Evolutionary conservation across 2,329 filamentous ascomycete species (phyloP), one percentile per base, ranked within the genome.

Genomic region (Penicillium fuscoglaucum): DNA sequence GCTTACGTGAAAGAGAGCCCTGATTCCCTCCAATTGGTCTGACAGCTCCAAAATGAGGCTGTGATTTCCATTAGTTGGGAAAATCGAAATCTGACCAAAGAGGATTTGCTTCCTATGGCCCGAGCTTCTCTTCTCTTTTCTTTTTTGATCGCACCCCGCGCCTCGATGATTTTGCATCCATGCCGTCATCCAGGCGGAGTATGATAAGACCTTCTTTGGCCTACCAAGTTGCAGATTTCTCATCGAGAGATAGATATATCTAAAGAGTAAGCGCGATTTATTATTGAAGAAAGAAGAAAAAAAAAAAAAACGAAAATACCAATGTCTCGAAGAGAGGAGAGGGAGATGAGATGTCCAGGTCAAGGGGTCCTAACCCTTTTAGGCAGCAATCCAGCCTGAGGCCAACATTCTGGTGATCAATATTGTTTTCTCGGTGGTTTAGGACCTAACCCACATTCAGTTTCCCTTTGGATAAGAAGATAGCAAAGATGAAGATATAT

Each of bases 131-230:
- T n/a, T 31, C 31, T 43, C 40, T 8, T 45, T 48, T 31, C n/a
- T 46, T 26, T 41, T 49, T 31, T 12, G 12, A 26, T 44, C 53
- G 53, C 53, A 50, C 45, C 45, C 53, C 53, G 53, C 52, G 52
- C 53, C 46, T 55, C 45, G 28, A 39, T n/a, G 39, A 9, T 41
- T 55, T 49, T 46, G 21, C 6, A 13, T 6, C 21, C 19, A 26
- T 46, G 17, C 4, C 17, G 10, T 53, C 40, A 53, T 46, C 29
- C 28, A 43, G 26, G 28, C 39, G 49, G 13, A 33, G 39, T 52
- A 43, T 43, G 49, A 13, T 21, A 43, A 24, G 19, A 12, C 15
- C 28, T 3, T 17, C 2, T 17, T 8, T 51, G 24, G 12, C 35
- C 35, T 17, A 41, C n/a, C 35, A 40, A 8, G 4, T 39, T 7